Base-by-base conservation (phyloP, 805 yeast species). In the Vanderwaltozyma tropicalis region DNA sequence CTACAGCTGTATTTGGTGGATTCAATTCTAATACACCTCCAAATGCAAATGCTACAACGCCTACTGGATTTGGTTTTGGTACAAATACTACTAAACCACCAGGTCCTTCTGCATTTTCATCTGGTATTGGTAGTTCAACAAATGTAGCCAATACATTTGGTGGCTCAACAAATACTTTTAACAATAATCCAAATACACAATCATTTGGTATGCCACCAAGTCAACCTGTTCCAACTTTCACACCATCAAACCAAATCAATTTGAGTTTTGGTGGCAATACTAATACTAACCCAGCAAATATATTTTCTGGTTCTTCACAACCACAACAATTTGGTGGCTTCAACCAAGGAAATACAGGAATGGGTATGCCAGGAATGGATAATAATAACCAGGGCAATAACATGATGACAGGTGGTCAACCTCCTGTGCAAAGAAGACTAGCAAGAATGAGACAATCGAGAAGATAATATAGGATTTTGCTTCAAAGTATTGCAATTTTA, bases 391-490 rank as follows among this genome's bases (percentile, higher is more conserved):
- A n/a, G n/a, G 21, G 9, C 17, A 17, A 9, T n/a, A 24, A 19
- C 16, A 34, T 14, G 10, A 19, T 12, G 20, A 21, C 15, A 9
- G 15, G 35, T 6, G 35, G 38, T 12, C 40, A 34, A 22, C 36
- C 41, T 17, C 20, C 36, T 19, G 33, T 33, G 14, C 32, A 32
- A 16, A 53, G 61, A 35, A 45, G 44, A 28, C 30, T 56, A 16
- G 61, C 61, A 15, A 48, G 62, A 36, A 55, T 55, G 59, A 50
- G 60, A 41, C 47, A 43, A 15, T 40, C 56, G 19, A 50, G 59
- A 42, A 48, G 62, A 24, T 45, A 38, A 26, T n/a, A n/a, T n/a
- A n/a, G n/a, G n/a, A n/a, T n/a, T n/a, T n/a, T n/a, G n/a, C n/a
- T n/a, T n/a, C n/a, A n/a, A n/a, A n/a, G n/a, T n/a, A n/a, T n/a